phyloP scores from a whole-genome alignment of 257 asterid genomes.

The Solanum boliviense region DNA sequence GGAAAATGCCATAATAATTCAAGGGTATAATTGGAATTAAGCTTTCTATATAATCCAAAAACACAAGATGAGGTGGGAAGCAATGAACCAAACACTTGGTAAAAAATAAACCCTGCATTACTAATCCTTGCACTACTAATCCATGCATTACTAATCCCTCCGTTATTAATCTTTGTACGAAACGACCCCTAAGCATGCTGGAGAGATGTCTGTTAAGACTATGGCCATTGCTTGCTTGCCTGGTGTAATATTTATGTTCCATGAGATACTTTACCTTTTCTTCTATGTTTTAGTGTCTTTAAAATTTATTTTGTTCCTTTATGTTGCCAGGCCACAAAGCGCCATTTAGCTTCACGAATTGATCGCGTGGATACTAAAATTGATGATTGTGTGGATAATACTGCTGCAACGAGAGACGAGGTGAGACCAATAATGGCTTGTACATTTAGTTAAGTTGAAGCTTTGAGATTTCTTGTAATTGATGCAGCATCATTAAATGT shows the following conservation, averaged over 20 bases:
- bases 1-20: neutral
- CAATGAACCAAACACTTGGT: neutral
- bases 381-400: conserved; percentile 54
- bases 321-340: conserved; percentile 54
- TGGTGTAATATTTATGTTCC: neutral
- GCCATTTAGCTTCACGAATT: conserved; percentile 57
- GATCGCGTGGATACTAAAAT: conserved; percentile 63
- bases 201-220: neutral
- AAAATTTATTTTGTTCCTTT: neutral
- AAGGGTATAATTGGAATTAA: neutral
- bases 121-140: neutral
- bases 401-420: conserved; percentile 57
- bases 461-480: neutral
- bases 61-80: neutral
- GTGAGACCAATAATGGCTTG: conserved; percentile 25
- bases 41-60: neutral
- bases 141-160: neutral
- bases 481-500: neutral
- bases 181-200: neutral
- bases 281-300: neutral
- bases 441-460: neutral
- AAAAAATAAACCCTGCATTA: neutral
- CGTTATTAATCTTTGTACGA: neutral
- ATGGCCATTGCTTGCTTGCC: neutral
- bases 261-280: neutral